Evolutionary conservation across 495 filamentous ascomycete species (phyloP).

Genomic region (Echria macrotheca): DNA sequence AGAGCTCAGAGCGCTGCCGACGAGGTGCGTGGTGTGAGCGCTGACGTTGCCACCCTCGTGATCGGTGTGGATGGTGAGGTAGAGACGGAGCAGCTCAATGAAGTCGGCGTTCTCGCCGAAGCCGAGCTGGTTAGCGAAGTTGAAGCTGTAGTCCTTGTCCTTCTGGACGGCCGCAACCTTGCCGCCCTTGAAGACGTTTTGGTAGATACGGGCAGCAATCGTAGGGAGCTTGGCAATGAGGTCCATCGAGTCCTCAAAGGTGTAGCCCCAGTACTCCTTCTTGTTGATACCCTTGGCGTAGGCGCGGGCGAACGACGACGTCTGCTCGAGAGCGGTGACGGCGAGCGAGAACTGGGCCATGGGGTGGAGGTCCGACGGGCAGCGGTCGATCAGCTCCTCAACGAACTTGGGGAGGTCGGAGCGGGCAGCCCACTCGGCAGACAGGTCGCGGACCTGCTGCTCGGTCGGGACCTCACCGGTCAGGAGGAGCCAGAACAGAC

Average conservation of each 20-base stretch:
- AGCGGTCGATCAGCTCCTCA: constrained; percentile 98
- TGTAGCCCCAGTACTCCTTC: constrained; percentile 98
- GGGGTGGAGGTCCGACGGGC: constrained; percentile 95
- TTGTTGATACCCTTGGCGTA: constrained; percentile 99
- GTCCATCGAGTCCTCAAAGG: constrained; percentile 99
- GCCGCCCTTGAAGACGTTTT: constrained; percentile 99
- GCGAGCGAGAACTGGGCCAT: constrained; percentile 99
- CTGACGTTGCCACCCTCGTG: constrained; percentile 98
- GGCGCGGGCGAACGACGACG: constrained; percentile 93
- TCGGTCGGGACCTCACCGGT: constrained; percentile 95
- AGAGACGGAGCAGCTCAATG: constrained; percentile 94
- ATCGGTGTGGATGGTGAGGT: constrained; percentile 98
- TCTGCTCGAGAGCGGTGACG: constrained; percentile 95
- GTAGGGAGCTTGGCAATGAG: constrained; percentile 98
- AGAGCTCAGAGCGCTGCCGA: constrained; percentile 94
- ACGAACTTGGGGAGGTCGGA: constrained; percentile 94
- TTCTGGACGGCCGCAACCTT: constrained; percentile 93
- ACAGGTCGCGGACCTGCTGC: constrained; percentile 95
- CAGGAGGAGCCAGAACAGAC: constrained; percentile 98
- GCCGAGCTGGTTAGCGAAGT: constrained; percentile 97
- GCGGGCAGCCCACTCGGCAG: constrained; percentile 97
- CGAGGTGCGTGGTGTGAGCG: constrained; percentile 96
- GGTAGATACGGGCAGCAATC: constrained; percentile 97
- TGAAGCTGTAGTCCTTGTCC: constrained; percentile 98
- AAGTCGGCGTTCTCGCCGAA: constrained; percentile 95